These are phyloP conservation scores for Cladorrhinum samala DNA, from an alignment of 495 filamentous ascomycete genomes.

Conservation along the genomic window DNA sequence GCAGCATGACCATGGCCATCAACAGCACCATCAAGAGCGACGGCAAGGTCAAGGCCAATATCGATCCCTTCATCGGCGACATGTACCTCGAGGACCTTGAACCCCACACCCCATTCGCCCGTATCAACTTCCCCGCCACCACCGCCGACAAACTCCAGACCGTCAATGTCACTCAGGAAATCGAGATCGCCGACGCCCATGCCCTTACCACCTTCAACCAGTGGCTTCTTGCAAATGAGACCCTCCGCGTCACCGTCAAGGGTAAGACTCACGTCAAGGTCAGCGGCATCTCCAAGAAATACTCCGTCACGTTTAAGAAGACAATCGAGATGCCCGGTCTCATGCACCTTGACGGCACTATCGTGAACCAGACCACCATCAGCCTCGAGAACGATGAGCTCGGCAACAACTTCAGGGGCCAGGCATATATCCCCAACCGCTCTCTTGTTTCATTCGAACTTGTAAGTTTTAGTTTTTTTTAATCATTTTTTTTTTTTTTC, in stretches of 20 bases:
- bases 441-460: slow-evolving; percentile 58
- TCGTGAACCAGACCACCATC: slow-evolving; percentile 47
- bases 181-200: slow-evolving; percentile 46
- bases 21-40: slow-evolving; percentile 46
- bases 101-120: slow-evolving; percentile 51
- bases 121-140: slow-evolving; percentile 44
- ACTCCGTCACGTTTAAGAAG: slow-evolving; percentile 39
- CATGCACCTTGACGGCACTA: slow-evolving; percentile 51
- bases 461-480: slow-evolving; percentile 34
- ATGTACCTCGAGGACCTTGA: slow-evolving; percentile 51
- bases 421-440: slow-evolving; percentile 62
- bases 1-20: slow-evolving; percentile 51
- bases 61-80: slow-evolving; percentile 35
- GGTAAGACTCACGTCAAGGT: slow-evolving; percentile 37
- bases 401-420: slow-evolving; percentile 59
- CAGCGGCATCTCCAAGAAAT: slow-evolving; percentile 31
- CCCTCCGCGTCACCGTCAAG: slow-evolving; percentile 31
- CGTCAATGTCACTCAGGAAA: slow-evolving; percentile 53
- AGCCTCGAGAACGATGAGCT: slow-evolving; percentile 31
- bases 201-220: slow-evolving; percentile 57
- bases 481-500: neutral
- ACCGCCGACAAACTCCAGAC: slow-evolving; percentile 48
- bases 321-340: slow-evolving; percentile 36
- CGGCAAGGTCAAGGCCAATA: slow-evolving; percentile 46
- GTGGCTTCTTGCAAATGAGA: slow-evolving; percentile 42